Percentiles rank a stretch among this genome's conserved stretches.
phyloP scores from a whole-genome alignment of 176 grass and related monocot genomes.

The Zea mays region Zm-B73-REFERENCE-NAM-5.0 NC_050096.1:2102001-2102500 shows the following conservation, averaged over 20 bases:
- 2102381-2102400: constrained; percentile 43
- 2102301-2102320: constrained; percentile 75
- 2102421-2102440: constrained; percentile 25
- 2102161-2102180: constrained; percentile 46
- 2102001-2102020: constrained; percentile 55
- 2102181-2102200: constrained; percentile 81
- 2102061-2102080: constrained; percentile 37
- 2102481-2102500: constrained; percentile 57
- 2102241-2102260: constrained; percentile 95
- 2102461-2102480: constrained; percentile 5
- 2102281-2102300: constrained; percentile 23
- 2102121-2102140: constrained; percentile 45
- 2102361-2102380: constrained; percentile 54
- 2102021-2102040: constrained; percentile 67
- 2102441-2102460: constrained; percentile 1
- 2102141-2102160: constrained; percentile 76
- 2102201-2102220: constrained; percentile 62
- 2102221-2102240: constrained; percentile 73
- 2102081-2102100: constrained; percentile 31
- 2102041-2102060: constrained; percentile 30
- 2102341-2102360: constrained; percentile 32
- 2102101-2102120: constrained; percentile 42
- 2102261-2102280: constrained; percentile 45
- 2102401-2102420: constrained; percentile 8
- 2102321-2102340: constrained; percentile 64